phyloP scores from a whole-genome alignment of 306 rosid species.

The Bauhinia variegata region DNA sequence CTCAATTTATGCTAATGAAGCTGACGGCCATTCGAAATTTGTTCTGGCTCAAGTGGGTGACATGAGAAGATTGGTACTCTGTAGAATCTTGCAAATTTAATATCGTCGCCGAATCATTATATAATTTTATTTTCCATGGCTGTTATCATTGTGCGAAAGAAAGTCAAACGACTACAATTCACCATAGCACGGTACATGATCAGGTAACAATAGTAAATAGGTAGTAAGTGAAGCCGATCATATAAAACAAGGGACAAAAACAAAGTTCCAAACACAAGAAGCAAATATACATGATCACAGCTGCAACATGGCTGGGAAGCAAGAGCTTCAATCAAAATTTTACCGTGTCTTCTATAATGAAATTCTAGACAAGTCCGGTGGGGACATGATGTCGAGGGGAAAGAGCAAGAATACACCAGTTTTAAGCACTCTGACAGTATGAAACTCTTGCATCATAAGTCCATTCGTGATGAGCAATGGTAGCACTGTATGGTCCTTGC shows the following conservation, averaged over 20 bases:
- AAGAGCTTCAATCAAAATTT: slow-evolving; percentile 4
- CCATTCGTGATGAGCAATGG: slow-evolving; percentile 1
- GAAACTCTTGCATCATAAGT: slow-evolving; percentile 19
- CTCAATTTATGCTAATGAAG: no score
- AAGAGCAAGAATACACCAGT: slow-evolving; percentile 11
- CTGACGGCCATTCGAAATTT: background rate
- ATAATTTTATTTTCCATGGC: no score
- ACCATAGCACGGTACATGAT: no score
- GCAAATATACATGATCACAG: slow-evolving; percentile 21
- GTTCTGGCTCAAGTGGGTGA: no score
- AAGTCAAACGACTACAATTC: no score
- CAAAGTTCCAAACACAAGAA: background rate
- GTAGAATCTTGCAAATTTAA: no score
- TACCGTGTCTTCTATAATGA: slow-evolving; percentile 3
- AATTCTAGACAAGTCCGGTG: slow-evolving; percentile 20
- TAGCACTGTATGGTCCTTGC: slow-evolving; percentile 6
- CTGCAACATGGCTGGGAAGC: background rate
- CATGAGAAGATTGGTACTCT: no score
- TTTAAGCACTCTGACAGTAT: slow-evolving; percentile 10
- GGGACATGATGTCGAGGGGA: slow-evolving; percentile 25
- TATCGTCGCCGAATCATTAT: no score
- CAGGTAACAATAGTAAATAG: no score
- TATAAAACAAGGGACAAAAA: background rate
- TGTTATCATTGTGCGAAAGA: no score
- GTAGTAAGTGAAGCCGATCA: no score